Conservation (phyloP, 2,329 filamentous ascomycete genomes). For the Microcyclosporella mali region DNA sequence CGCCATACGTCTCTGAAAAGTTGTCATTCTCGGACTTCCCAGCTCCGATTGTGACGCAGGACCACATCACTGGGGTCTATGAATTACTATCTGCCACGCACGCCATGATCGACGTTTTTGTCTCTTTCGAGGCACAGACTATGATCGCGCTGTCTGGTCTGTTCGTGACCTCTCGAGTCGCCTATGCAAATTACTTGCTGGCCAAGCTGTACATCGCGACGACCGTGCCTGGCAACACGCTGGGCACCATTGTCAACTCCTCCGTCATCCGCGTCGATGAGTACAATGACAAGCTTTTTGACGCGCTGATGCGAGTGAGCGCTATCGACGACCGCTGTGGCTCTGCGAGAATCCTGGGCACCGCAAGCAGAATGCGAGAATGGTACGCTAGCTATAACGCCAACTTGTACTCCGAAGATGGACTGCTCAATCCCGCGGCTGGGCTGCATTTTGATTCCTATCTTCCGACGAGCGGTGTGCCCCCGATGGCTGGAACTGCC, state of each 20-base stretch:
- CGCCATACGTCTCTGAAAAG: conserved; percentile 26
- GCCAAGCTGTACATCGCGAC: conserved; percentile 25
- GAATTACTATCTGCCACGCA: conserved; percentile 21
- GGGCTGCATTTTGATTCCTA: neutral
- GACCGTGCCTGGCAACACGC: conserved; percentile 22
- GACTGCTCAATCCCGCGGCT: neutral
- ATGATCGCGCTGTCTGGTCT: conserved; percentile 21
- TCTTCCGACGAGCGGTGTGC: too few relatives aligned
- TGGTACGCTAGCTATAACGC: conserved; percentile 18
- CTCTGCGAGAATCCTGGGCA: conserved; percentile 16
- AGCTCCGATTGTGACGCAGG: conserved; percentile 15
- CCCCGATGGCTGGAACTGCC: neutral
- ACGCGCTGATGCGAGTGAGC: conserved; percentile 3
- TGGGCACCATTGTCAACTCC: conserved; percentile 21
- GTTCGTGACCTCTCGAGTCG: conserved; percentile 19
- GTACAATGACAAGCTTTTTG: conserved; percentile 22
- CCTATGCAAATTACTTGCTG: conserved; percentile 23
- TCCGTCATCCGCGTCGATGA: conserved; percentile 22
- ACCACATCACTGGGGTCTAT: conserved; percentile 22
- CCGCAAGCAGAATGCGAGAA: conserved; percentile 13
- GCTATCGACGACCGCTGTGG: conserved; percentile 14
- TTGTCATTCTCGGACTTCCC: conserved; percentile 26
- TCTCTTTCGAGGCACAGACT: conserved; percentile 8
- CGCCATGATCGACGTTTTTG: conserved; percentile 20
- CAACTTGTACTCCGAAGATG: conserved; percentile 5